A percentile compares a stretch with the other conserved stretches of the same genome.
Conservation (phyloP, 164 flowering plant species). For the Umbellularia californica region DNA sequence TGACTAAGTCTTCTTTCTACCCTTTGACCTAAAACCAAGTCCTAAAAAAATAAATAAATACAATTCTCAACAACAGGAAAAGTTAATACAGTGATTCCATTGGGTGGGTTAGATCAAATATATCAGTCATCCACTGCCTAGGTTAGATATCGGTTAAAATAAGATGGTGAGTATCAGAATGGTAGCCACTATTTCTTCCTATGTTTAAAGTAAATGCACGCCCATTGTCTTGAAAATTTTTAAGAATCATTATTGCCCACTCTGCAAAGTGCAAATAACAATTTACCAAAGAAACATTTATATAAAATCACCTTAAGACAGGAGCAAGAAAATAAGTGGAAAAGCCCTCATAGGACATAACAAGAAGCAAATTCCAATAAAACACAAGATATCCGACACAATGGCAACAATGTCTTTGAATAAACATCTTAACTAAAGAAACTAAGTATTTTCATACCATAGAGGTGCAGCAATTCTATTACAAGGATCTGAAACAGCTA, state of each 20-base stretch:
- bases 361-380: not conserved
- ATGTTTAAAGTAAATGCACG: not conserved
- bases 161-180: too few relatives aligned
- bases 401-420: not conserved
- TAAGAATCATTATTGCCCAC: not conserved
- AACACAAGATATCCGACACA: not conserved
- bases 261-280: not conserved
- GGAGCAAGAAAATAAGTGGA: not conserved
- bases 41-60: too few relatives aligned
- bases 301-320: not conserved
- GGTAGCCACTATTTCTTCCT: too few relatives aligned
- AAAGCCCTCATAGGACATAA: not conserved
- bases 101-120: too few relatives aligned
- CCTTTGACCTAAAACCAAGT: too few relatives aligned
- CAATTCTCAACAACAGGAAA: too few relatives aligned
- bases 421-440: not conserved
- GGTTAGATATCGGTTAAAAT: too few relatives aligned
- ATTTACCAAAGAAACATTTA: not conserved
- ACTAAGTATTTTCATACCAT: constrained; percentile 31
- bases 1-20: too few relatives aligned
- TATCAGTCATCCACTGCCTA: too few relatives aligned
- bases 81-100: too few relatives aligned
- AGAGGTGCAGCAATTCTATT: constrained; percentile 64
- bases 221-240: not conserved
- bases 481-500: constrained; percentile 66